Conservation (phyloP, 495 filamentous ascomycete species). For the Aspergillus bridgeri region DNA sequence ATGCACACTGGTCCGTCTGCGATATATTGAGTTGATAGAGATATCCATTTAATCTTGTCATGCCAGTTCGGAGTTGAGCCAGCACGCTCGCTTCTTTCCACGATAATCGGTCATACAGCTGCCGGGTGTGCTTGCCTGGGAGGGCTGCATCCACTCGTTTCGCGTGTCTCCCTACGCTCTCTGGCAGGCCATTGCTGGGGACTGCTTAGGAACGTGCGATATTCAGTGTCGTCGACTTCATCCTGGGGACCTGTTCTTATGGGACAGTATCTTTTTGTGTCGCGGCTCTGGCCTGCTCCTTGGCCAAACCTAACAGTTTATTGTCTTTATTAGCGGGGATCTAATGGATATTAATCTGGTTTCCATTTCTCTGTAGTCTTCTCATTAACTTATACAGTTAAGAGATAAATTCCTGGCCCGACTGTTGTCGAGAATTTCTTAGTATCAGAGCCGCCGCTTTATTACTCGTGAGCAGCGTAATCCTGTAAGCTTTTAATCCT, state of each 20-base stretch:
- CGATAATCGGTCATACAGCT: constrained; percentile 30
- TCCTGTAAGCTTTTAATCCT: constrained; percentile 12
- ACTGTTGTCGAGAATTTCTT: constrained; percentile 21
- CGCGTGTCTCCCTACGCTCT: constrained; percentile 23
- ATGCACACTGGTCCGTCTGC: constrained; percentile 22
- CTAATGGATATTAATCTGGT: constrained; percentile 13
- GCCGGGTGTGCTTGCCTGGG: constrained; percentile 28
- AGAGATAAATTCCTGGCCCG: constrained; percentile 17
- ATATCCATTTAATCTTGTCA: constrained; percentile 34
- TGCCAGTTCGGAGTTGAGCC: constrained; percentile 33
- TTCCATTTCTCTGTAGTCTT: constrained; percentile 19
- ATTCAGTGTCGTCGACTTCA: constrained; percentile 4
- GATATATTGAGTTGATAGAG: constrained; percentile 26
- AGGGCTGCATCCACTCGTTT: constrained; percentile 29
- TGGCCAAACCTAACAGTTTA: constrained; percentile 22
- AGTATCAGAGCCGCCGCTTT: constrained; percentile 21
- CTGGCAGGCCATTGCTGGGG: constrained; percentile 11
- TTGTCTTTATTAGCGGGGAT: constrained; percentile 17
- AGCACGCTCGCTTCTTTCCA: constrained; percentile 30
- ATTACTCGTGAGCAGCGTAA: constrained; percentile 21
- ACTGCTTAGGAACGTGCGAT: constrained; percentile 18
- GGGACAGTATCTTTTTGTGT: constrained; percentile 15
- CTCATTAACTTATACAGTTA: constrained; percentile 20
- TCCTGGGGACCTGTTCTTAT: constrained; percentile 11
- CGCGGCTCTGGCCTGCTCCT: constrained; percentile 21